These are phyloP conservation scores for Serendipita indica DNA, from an alignment of 768 basidiomycete genomes.

Conservation along the genomic window DNA sequence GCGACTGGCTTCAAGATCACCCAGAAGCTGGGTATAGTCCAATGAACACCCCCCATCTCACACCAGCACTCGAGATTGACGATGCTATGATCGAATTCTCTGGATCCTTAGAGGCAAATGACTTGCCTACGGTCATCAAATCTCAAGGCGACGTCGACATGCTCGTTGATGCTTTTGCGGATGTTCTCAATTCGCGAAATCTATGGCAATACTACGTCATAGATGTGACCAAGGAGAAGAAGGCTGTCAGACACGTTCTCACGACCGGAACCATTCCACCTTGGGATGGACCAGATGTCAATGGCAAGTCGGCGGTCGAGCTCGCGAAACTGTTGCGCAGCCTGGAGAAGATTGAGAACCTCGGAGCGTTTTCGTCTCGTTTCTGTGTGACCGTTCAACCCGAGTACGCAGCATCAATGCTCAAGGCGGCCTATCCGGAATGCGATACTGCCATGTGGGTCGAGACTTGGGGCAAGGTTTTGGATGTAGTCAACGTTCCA, in stretches of 20 bases:
- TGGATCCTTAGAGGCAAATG: constrained; percentile 40
- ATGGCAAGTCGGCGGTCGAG: constrained; percentile 43
- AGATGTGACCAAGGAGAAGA: constrained; percentile 51
- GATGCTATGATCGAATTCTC: constrained; percentile 75
- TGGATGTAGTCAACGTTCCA: constrained; percentile 79
- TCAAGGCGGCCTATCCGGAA: constrained; percentile 49
- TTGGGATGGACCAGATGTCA: constrained; percentile 50
- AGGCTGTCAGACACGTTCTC: constrained; percentile 41
- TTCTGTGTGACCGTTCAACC: constrained; percentile 53
- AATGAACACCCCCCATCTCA: constrained; percentile 78
- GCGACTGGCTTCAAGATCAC: constrained; percentile 78
- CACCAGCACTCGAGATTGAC: constrained; percentile 87
- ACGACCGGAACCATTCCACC: constrained; percentile 27
- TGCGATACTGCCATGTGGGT: constrained; percentile 39
- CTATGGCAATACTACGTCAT: constrained; percentile 95
- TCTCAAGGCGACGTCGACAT: constrained; percentile 52
- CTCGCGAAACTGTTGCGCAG: constrained; percentile 49
- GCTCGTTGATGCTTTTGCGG: constrained; percentile 48
- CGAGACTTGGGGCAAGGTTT: constrained; percentile 58
- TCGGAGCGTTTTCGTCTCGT: constrained; percentile 45
- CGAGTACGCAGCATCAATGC: constrained; percentile 53
- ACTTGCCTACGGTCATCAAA: constrained; percentile 55
- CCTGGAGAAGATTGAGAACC: constrained; percentile 41
- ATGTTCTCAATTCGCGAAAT: constrained; percentile 45
- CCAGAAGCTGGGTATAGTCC: constrained; percentile 95